Percentiles rank a stretch among this genome's conserved stretches.
Evolutionary conservation across 2,329 filamentous ascomycete genomes (phyloP).

Genomic region (Thermothelomyces thermophilus): DNA sequence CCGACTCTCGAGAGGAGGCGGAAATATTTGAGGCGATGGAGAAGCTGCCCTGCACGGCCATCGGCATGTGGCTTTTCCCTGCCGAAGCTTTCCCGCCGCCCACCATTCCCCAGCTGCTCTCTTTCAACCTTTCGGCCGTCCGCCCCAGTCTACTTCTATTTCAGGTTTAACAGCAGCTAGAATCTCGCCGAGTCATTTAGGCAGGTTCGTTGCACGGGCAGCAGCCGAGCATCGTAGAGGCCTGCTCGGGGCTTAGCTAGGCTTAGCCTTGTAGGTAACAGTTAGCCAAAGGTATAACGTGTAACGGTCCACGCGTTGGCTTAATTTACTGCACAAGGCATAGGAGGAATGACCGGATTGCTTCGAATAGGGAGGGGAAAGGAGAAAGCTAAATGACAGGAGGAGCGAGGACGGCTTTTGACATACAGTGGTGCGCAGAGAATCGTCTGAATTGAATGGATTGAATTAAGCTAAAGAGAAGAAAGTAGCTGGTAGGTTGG

Average conservation of each 20-base stretch:
- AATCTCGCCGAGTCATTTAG: not conserved
- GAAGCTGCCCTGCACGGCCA: slow-evolving; percentile 1
- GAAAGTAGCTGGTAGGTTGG: not conserved
- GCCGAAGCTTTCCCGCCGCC: not conserved
- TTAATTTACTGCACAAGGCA: not conserved
- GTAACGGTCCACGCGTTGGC: not conserved
- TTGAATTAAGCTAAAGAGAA: not conserved
- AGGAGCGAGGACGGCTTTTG: not conserved
- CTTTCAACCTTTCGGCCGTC: not conserved
- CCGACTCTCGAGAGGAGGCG: not conserved
- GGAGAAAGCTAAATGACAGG: not conserved
- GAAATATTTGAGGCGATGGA: slow-evolving; percentile 2
- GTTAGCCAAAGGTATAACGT: not conserved
- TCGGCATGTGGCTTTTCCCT: slow-evolving; percentile 7
- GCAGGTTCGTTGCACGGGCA: slow-evolving; percentile 1
- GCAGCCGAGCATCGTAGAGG: not conserved
- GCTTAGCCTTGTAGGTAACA: not conserved
- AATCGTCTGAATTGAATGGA: not conserved
- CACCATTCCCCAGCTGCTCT: not conserved
- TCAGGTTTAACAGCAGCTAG: not conserved
- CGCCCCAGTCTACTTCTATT: slow-evolving; percentile 1
- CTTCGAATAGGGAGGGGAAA: not conserved
- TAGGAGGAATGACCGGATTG: not conserved
- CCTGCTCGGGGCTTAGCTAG: not conserved
- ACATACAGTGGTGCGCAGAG: not conserved